Conservation (phyloP, 192 early-diverging fungal species). For the Coemansia sp. region DNA sequence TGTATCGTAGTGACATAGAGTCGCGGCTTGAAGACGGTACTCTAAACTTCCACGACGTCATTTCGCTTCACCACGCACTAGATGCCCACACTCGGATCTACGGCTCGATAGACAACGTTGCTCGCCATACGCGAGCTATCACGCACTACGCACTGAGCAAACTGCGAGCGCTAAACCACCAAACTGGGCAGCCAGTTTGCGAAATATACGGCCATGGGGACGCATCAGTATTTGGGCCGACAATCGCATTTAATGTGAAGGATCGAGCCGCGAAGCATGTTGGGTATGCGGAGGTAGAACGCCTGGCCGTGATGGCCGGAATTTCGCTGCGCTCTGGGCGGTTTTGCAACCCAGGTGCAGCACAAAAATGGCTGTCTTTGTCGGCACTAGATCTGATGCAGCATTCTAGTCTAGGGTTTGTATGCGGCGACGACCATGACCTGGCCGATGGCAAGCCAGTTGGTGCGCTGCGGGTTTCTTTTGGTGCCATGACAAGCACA, state of each 20-base stretch:
- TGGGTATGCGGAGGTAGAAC: constrained; percentile 64
- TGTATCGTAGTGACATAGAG: constrained; percentile 50
- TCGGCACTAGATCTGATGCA: constrained; percentile 51
- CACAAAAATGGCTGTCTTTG: constrained; percentile 64
- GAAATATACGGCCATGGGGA: constrained; percentile 23
- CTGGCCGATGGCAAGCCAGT: constrained; percentile 67
- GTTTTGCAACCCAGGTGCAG: constrained; percentile 81
- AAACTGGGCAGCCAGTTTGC: constrained; percentile 54
- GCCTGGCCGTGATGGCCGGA: constrained; percentile 61
- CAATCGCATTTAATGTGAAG: constrained; percentile 69
- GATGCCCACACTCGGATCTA: constrained; percentile 53
- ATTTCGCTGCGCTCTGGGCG: constrained; percentile 73
- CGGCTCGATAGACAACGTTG: constrained; percentile 36
- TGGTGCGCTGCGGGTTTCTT: constrained; percentile 73
- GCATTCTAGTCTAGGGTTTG: constrained; percentile 60
- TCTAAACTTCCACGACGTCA: constrained; percentile 69
- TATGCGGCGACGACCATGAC: constrained; percentile 75
- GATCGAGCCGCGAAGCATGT: constrained; percentile 57
- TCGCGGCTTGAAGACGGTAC: constrained; percentile 76
- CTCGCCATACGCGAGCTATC: constrained; percentile 54
- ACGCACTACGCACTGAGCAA: constrained; percentile 33
- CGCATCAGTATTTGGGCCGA: constrained; percentile 32
- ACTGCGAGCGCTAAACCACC: constrained; percentile 56
- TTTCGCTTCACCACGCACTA: constrained; percentile 70
- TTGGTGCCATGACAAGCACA: constrained; percentile 67